Percentiles rank a stretch among this genome's conserved stretches.
These are phyloP conservation scores for Clavariopsis aquatica DNA, from an alignment of 495 filamentous ascomycete species.

Conservation along the genomic window DNA sequence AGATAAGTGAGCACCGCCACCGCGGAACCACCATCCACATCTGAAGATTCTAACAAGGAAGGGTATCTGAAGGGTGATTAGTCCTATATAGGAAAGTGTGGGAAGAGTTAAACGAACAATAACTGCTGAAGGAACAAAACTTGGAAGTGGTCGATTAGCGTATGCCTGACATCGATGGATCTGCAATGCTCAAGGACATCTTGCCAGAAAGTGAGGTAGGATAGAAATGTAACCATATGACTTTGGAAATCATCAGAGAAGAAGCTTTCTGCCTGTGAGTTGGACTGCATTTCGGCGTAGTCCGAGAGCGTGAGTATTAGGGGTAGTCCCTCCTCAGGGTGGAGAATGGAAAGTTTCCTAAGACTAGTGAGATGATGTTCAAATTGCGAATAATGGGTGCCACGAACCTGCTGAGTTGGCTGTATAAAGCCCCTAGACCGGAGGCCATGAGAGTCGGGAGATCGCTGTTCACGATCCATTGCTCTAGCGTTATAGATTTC, in stretches of 20 bases:
- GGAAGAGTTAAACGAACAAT: conserved; percentile 60
- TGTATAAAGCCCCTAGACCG: conserved; percentile 91
- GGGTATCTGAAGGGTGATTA: conserved; percentile 67
- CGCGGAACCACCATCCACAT: conserved; percentile 93
- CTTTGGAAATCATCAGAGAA: conserved; percentile 69
- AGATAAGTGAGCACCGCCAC: conserved; percentile 95
- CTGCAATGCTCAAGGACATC: conserved; percentile 94
- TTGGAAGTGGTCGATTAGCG: conserved; percentile 93
- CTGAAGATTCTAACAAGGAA: conserved; percentile 91
- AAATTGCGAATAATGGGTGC: neutral
- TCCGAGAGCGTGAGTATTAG: conserved; percentile 85
- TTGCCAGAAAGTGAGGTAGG: conserved; percentile 95
- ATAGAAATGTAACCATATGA: conserved; percentile 89
- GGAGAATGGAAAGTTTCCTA: conserved; percentile 50
- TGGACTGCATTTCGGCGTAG: conserved; percentile 62
- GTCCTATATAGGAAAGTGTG: conserved; percentile 50
- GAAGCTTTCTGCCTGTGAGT: conserved; percentile 68
- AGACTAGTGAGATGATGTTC: conserved; percentile 1
- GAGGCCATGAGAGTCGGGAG: conserved; percentile 96
- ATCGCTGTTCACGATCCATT: conserved; percentile 97
- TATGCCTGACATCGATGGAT: conserved; percentile 86
- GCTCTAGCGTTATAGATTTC: conserved; percentile 75
- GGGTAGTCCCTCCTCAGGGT: conserved; percentile 64
- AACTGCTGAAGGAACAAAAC: conserved; percentile 94
- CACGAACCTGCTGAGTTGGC: conserved; percentile 79